phyloP scores from a whole-genome alignment of 2,329 filamentous ascomycete genomes.

The Xylaria sp. region DNA sequence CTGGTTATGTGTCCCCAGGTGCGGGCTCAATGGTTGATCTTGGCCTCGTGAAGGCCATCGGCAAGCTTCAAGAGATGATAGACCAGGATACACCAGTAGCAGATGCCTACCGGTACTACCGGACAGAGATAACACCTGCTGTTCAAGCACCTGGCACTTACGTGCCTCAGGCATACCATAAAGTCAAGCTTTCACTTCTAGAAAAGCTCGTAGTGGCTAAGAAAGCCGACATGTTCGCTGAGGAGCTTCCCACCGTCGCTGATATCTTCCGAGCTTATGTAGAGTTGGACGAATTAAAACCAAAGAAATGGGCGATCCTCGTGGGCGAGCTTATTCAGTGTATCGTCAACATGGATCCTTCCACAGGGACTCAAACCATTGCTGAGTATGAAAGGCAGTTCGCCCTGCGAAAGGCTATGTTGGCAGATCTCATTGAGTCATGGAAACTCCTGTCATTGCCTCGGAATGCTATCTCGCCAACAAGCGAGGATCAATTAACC shows the following conservation, averaged over 20 bases:
- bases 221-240: constrained; percentile 46
- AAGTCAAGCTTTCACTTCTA: constrained; percentile 48
- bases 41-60: constrained; percentile 44
- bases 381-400: constrained; percentile 45
- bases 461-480: constrained; percentile 29
- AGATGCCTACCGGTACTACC: constrained; percentile 45
- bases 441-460: constrained; percentile 56
- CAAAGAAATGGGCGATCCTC: constrained; percentile 51
- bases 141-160: constrained; percentile 41
- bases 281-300: constrained; percentile 51
- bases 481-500: constrained; percentile 37
- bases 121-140: constrained; percentile 48
- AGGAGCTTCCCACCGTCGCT: constrained; percentile 52
- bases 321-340: constrained; percentile 51
- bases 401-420: constrained; percentile 48
- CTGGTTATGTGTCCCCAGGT: background rate
- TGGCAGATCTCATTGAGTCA: constrained; percentile 55
- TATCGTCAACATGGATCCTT: constrained; percentile 43
- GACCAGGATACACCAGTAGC: constrained; percentile 42
- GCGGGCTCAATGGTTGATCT: constrained; percentile 28
- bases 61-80: constrained; percentile 50
- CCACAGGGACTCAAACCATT: constrained; percentile 45
- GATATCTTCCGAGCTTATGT: constrained; percentile 53
- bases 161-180: constrained; percentile 50
- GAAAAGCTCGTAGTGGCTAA: constrained; percentile 51